Conservation (phyloP, 345 rosid species). For the Carallia pectinifolia region DNA sequence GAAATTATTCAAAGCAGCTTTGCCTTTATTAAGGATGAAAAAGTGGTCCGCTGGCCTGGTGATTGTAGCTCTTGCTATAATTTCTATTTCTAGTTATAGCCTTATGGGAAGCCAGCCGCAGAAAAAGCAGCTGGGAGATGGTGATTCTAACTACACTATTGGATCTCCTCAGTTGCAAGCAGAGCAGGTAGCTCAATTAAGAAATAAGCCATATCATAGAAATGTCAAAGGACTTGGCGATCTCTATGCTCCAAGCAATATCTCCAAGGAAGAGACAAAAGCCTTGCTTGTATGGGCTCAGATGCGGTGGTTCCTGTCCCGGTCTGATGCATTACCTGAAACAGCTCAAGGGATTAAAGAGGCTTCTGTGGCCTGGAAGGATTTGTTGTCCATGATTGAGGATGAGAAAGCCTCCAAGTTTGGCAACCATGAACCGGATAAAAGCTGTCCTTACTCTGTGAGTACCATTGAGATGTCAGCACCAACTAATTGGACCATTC, state of each 20-base stretch:
- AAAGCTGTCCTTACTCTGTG: constrained; percentile 56
- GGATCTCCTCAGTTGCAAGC: constrained; percentile 22
- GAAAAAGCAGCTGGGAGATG: constrained; percentile 37
- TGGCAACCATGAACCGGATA: constrained; percentile 13
- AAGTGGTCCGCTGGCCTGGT: constrained; percentile 79
- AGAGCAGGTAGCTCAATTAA: constrained; percentile 22
- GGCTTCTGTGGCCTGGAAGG: constrained; percentile 66
- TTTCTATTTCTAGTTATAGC: constrained; percentile 54
- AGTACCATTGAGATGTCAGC: constrained; percentile 28
- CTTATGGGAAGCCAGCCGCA: constrained; percentile 38
- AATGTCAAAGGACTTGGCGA: constrained; percentile 49
- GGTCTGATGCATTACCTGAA: constrained; percentile 76
- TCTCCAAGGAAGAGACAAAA: constrained; percentile 42
- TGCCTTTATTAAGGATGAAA: constrained; percentile 49
- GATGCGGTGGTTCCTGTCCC: constrained; percentile 57
- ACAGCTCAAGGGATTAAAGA: constrained; percentile 76
- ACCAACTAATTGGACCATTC: constrained; percentile 34
- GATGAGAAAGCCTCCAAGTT: constrained; percentile 30
- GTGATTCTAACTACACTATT: constrained; percentile 28
- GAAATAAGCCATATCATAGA: constrained; percentile 2
- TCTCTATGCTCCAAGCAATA: constrained; percentile 47
- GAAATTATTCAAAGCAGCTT: constrained; percentile 30
- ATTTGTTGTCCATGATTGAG: constrained; percentile 35
- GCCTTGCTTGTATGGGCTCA: constrained; percentile 63
- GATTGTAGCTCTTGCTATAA: constrained; percentile 48